Base-by-base conservation (phyloP, 2,329 filamentous ascomycete genomes). In the Ceratocystis lukuohia region DNA sequence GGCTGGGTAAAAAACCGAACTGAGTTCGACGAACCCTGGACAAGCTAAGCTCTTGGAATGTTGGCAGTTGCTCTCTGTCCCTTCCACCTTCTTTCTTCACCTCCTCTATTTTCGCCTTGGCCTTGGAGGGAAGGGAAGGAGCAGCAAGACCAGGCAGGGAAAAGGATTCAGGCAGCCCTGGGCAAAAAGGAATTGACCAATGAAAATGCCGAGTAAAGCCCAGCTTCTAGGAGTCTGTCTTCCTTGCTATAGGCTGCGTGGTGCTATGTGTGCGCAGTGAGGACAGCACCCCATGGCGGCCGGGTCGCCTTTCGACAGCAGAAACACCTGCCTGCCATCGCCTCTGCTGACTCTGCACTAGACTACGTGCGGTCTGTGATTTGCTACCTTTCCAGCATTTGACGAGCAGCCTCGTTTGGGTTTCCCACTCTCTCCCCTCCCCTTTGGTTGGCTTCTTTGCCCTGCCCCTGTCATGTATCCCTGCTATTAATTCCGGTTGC, bases 401-500 rank as follows among this genome's bases (percentile, higher is more conserved):
- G 46, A n/a, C 20, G 46, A 50, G 46, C 28, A n/a, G 7, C 4
- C 5, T 57, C 30, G 17, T 22, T 4, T n/a, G 28, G 28, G 5
- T 33, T 22, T n/a, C 6, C 30, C 28, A 2, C 25, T 12, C 41
- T 30, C 15, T 25, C 25, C 22, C 33, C 37, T 61, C 25, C 15
- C n/a, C 59, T 46, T 46, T 62, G n/a, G 17, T 4, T 30, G 8
- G 2, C 10, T n/a, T 12, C 17, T 28, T 57, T 22, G 7, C 10
- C 53, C n/a, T 20, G 25, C 5, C 50, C 20, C 20, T 30, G 25
- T 59, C 7, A 28, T 5, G 3, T 20, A 30, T 37, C 53, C 53
- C 53, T 59, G 53, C 15, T 30, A 37, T 33, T 59, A 59, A 22
- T 37, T 63, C 41, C 41, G 22, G 64, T 66, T 66, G 57, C 64